Evolutionary conservation across 306 rosid species (phyloP).

Genomic region (Begonia loranthoides): DNA sequence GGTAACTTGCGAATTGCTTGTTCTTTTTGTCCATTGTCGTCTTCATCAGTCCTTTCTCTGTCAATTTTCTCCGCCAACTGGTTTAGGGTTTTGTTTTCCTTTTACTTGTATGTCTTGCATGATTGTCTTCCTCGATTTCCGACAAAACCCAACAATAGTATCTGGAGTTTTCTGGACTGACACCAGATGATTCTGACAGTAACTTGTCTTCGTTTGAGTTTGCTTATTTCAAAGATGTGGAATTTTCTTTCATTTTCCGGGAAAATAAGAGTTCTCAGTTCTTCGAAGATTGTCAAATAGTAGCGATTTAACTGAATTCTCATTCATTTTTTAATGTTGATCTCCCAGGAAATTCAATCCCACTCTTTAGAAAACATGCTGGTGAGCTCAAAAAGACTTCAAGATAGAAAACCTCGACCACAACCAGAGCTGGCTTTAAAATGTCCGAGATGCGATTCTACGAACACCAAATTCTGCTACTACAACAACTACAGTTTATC

Average conservation of each 20-base stretch:
- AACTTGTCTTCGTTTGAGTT: too few relatives aligned
- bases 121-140: neutral
- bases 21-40: neutral
- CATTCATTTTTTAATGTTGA: too few relatives aligned
- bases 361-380: conserved; percentile 72
- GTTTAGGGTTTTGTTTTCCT: neutral
- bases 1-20: conserved; percentile 23
- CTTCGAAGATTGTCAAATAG: too few relatives aligned
- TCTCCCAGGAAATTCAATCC: conserved; percentile 54
- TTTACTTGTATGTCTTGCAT: neutral
- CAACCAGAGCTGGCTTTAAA: conserved; percentile 75
- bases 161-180: too few relatives aligned
- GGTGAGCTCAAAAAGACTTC: conserved; percentile 45
- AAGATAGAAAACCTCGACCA: conserved; percentile 54
- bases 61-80: neutral
- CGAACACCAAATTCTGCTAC: conserved; percentile 93
- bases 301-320: too few relatives aligned
- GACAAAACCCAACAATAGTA: too few relatives aligned
- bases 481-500: conserved; percentile 94
- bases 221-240: too few relatives aligned
- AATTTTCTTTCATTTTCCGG: too few relatives aligned
- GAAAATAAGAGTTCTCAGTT: too few relatives aligned
- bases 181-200: too few relatives aligned
- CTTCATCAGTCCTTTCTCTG: neutral
- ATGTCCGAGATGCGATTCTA: conserved; percentile 90